Evolutionary conservation across 2,329 filamentous ascomycete species (phyloP).

Genomic region (Colletotrichum zoysiae): DNA sequence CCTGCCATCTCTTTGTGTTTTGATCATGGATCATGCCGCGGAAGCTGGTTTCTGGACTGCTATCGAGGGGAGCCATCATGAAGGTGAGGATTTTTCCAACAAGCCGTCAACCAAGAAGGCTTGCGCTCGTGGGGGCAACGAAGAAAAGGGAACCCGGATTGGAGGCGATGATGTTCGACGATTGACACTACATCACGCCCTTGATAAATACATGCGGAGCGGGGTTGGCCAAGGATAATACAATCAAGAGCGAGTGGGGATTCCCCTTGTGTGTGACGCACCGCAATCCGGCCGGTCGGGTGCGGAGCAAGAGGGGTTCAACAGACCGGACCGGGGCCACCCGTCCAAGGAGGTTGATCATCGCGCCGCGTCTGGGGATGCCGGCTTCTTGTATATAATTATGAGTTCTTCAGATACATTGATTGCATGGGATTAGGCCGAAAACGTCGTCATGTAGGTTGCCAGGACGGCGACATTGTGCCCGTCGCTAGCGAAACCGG

Average conservation of each 20-base stretch:
- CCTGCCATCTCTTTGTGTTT: background rate
- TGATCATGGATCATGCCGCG: background rate
- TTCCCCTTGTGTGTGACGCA: background rate
- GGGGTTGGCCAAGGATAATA: background rate
- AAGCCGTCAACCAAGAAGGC: background rate
- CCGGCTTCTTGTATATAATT: no score
- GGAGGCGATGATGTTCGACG: background rate
- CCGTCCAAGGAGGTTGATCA: background rate
- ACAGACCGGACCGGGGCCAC: background rate
- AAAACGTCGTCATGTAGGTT: no score
- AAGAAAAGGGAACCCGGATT: background rate
- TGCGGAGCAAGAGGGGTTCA: background rate
- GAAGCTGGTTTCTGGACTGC: background rate
- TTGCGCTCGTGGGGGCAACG: background rate
- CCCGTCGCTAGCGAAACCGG: no score
- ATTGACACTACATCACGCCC: constrained; percentile 3
- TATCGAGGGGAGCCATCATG: background rate
- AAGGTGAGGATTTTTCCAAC: no score
- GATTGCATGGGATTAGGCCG: no score
- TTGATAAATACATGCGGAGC: background rate
- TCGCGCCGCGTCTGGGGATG: background rate
- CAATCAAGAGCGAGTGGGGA: background rate
- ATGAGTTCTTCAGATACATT: no score
- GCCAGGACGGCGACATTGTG: no score
- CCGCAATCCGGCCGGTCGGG: background rate